Evolutionary conservation across 192 early-diverging fungal genomes (phyloP).

Genomic region (Umbelopsis isabellina): DNA sequence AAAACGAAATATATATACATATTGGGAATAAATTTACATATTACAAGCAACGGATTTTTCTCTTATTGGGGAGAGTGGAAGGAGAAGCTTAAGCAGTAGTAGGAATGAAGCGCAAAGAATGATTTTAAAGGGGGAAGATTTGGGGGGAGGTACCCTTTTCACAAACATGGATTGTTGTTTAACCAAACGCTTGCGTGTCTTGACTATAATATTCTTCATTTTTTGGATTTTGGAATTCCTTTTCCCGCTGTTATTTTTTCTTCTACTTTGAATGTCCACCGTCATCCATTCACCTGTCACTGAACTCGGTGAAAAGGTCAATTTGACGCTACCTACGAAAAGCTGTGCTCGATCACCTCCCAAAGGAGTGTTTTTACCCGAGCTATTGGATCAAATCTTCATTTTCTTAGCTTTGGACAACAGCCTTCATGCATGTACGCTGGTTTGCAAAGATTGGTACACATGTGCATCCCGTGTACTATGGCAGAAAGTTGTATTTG

Average conservation of each 20-base stretch:
- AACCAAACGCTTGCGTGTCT: background rate
- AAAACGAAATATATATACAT: constrained; percentile 8
- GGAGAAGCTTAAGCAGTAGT: constrained; percentile 1
- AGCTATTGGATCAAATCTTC: constrained; percentile 16
- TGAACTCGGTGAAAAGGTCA: background rate
- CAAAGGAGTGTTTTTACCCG: constrained; percentile 15
- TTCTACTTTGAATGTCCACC: constrained; percentile 13
- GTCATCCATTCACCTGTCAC: background rate
- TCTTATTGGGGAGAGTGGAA: background rate
- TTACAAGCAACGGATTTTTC: constrained; percentile 1
- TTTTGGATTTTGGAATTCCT: background rate
- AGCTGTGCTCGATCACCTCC: background rate
- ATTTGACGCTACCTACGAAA: background rate
- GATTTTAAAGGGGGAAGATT: background rate
- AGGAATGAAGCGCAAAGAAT: constrained; percentile 13
- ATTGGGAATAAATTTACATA: background rate
- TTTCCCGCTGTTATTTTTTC: background rate
- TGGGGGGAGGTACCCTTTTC: background rate
- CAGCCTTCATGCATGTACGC: constrained; percentile 27
- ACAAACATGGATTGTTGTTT: background rate
- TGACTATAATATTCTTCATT: background rate
- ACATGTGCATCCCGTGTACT: constrained; percentile 28
- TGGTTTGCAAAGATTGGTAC: constrained; percentile 40
- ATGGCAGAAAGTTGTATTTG: constrained; percentile 39
- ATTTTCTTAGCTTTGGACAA: constrained; percentile 1